These are phyloP conservation scores for Populus davidiana DNA, from an alignment of 345 rosid species.

Conservation along the genomic window DNA sequence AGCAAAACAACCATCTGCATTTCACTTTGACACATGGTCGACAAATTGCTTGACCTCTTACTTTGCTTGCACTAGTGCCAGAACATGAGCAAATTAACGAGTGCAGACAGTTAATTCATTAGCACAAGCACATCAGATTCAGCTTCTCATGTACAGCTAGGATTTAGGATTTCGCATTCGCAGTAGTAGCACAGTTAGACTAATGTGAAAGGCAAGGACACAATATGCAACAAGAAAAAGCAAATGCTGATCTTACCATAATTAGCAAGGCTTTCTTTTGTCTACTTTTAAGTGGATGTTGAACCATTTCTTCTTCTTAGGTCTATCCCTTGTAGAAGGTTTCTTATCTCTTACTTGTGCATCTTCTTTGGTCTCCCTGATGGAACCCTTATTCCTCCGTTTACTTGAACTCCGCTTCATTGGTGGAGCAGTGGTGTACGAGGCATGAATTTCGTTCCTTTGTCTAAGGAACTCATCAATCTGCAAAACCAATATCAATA, in stretches of 20 bases:
- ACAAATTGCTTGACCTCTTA: conserved; percentile 5
- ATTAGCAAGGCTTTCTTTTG: conserved; percentile 88
- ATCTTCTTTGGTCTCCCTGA: conserved; percentile 63
- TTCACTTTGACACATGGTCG: neutral
- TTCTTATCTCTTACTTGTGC: conserved; percentile 58
- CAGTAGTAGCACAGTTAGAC: neutral
- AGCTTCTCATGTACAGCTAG: conserved; percentile 3
- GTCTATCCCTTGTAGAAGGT: conserved; percentile 46
- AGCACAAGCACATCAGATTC: neutral
- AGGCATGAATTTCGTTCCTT: conserved; percentile 77
- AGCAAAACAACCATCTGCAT: conserved; percentile 5
- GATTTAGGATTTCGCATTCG: neutral
- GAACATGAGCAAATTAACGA: conserved; percentile 6
- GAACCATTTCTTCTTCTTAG: conserved; percentile 87
- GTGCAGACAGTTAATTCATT: neutral
- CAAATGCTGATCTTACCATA: conserved; percentile 16
- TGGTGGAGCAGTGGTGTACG: conserved; percentile 58
- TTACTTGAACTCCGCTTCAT: conserved; percentile 65
- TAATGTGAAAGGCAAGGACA: neutral
- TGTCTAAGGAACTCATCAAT: conserved; percentile 84
- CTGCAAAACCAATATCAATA: conserved; percentile 39
- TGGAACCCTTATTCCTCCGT: conserved; percentile 52
- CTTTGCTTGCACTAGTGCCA: conserved; percentile 6
- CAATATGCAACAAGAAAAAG: neutral
- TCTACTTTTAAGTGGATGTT: conserved; percentile 74